These are phyloP conservation scores for Sporobolomyces pararoseus DNA, from an alignment of 768 basidiomycete genomes.

Conservation along the genomic window DNA sequence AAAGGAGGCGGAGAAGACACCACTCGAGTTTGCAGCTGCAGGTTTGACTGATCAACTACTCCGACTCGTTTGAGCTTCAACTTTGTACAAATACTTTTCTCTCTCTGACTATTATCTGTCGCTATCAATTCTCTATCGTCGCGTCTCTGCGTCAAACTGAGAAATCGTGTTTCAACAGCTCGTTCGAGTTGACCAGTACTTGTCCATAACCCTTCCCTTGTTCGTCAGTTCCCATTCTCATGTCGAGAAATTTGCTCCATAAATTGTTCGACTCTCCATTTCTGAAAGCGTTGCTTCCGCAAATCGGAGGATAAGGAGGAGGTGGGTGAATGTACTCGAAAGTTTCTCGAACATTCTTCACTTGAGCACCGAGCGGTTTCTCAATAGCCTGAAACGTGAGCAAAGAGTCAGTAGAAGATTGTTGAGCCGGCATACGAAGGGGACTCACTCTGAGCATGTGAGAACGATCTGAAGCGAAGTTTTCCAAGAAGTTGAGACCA, in stretches of 20 bases:
- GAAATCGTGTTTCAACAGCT: background rate
- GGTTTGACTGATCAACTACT: too few relatives aligned
- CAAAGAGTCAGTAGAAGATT: background rate
- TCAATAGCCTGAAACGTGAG: too few relatives aligned
- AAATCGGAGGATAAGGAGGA: slow-evolving; percentile 21
- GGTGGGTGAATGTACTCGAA: background rate
- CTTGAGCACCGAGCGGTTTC: background rate
- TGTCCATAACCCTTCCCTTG: background rate
- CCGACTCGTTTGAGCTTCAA: too few relatives aligned
- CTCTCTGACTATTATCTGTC: too few relatives aligned
- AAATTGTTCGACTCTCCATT: slow-evolving; percentile 32
- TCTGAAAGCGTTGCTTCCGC: background rate
- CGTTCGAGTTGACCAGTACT: background rate
- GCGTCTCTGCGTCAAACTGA: background rate
- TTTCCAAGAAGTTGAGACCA: slow-evolving; percentile 1
- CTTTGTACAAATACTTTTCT: too few relatives aligned
- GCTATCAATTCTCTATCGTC: too few relatives aligned
- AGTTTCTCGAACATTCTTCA: too few relatives aligned
- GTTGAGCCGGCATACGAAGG: background rate
- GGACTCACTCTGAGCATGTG: slow-evolving; percentile 32
- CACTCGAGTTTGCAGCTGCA: too few relatives aligned
- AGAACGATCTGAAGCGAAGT: slow-evolving; percentile 41
- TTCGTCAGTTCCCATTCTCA: slow-evolving; percentile 12
- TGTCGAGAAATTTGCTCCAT: slow-evolving; percentile 33
- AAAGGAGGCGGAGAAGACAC: too few relatives aligned